Percentiles rank a stretch among this genome's conserved stretches.
Evolutionary conservation across 495 filamentous ascomycete species (phyloP).

Genomic region (Endocarpon pusillum): DNA sequence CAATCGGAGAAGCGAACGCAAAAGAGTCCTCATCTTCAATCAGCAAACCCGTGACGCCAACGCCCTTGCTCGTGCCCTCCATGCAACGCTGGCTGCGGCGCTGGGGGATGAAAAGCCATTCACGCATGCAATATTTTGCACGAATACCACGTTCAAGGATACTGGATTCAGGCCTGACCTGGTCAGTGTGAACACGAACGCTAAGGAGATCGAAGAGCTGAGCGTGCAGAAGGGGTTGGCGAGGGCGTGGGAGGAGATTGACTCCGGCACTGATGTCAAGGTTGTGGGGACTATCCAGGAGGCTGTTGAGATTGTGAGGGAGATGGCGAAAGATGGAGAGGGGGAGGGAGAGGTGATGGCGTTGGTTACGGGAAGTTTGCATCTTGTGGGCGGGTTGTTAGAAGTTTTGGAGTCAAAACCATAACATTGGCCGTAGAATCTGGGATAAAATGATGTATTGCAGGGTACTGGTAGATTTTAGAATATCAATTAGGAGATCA

Average conservation of each 20-base stretch:
- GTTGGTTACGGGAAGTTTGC: conserved; percentile 69
- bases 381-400: conserved; percentile 70
- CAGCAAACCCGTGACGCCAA: conserved; percentile 71
- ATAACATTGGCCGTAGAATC: too few species aligned
- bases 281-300: conserved; percentile 74
- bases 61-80: conserved; percentile 46
- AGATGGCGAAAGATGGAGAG: conserved; percentile 16
- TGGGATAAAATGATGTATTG: too few species aligned
- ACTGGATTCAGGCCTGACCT: conserved; percentile 61
- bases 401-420: conserved; percentile 60
- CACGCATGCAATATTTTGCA: conserved; percentile 72
- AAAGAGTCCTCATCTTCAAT: conserved; percentile 79
- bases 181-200: conserved; percentile 55
- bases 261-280: conserved; percentile 38
- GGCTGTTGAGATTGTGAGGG: conserved; percentile 50
- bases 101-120: conserved; percentile 42
- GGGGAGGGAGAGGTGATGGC: conserved; percentile 29
- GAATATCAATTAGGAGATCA: too few species aligned
- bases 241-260: conserved; percentile 51
- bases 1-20: conserved; percentile 1
- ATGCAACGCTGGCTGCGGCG: conserved; percentile 43
- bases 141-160: conserved; percentile 62
- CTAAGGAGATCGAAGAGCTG: conserved; percentile 45
- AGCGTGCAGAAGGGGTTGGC: conserved; percentile 61
- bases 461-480: too few species aligned